Evolutionary conservation across 2,329 filamentous ascomycete genomes (phyloP).

Genomic region (Colletotrichum liriopes): DNA sequence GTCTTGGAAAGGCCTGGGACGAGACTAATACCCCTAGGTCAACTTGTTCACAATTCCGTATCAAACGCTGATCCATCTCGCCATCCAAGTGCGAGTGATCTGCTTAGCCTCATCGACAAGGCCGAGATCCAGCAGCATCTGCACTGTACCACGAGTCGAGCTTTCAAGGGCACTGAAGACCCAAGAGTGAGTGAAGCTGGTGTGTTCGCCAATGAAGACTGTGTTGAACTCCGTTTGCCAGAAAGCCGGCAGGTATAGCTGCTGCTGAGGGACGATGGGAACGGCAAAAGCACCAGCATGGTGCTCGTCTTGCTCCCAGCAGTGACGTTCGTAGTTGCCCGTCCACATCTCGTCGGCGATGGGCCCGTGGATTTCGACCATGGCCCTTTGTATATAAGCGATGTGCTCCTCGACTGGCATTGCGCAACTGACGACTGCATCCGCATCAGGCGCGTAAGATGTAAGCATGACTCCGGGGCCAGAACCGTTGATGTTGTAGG

Average conservation of each 20-base stretch:
- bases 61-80: conserved; percentile 62
- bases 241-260: conserved; percentile 73
- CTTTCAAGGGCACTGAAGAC: conserved; percentile 66
- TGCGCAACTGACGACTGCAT: conserved; percentile 57
- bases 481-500: conserved; percentile 66
- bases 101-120: conserved; percentile 74
- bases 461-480: conserved; percentile 67
- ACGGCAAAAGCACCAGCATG: conserved; percentile 70
- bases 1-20: neutral
- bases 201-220: conserved; percentile 51
- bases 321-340: conserved; percentile 70
- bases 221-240: conserved; percentile 70
- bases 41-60: neutral
- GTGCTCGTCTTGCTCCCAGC: conserved; percentile 71
- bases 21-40: too few species aligned
- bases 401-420: conserved; percentile 69
- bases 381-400: conserved; percentile 66
- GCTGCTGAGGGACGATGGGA: conserved; percentile 68
- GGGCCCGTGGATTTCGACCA: conserved; percentile 68
- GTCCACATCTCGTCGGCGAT: conserved; percentile 66
- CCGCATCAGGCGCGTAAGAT: conserved; percentile 60
- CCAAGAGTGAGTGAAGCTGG: conserved; percentile 73
- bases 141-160: conserved; percentile 69
- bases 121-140: conserved; percentile 69
- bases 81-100: conserved; percentile 72